phyloP scores from a whole-genome alignment of 768 basidiomycete species.

The Russula foetens region DNA sequence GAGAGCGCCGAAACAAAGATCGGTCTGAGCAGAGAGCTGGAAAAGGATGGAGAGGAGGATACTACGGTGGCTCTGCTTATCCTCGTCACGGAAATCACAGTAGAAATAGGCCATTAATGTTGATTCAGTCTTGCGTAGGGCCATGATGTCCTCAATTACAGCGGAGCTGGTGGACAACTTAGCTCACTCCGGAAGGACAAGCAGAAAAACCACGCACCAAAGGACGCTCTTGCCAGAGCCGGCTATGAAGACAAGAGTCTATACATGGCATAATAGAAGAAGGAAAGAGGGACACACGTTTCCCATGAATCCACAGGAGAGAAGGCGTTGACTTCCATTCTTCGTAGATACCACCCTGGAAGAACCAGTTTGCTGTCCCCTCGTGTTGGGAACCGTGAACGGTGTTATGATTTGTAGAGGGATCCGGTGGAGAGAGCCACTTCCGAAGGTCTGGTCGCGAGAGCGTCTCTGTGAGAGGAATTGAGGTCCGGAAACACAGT shows the following conservation, averaged over 20 bases:
- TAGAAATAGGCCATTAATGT: neutral
- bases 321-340: neutral
- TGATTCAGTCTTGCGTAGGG: neutral
- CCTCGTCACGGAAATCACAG: neutral
- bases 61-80: neutral
- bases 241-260: neutral
- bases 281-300: neutral
- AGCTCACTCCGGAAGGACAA: neutral
- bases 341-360: neutral
- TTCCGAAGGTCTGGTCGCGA: neutral
- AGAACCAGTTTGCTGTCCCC: neutral
- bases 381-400: neutral
- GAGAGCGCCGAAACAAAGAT: neutral
- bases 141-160: neutral
- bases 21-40: neutral
- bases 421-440: neutral
- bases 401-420: neutral
- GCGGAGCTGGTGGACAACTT: neutral
- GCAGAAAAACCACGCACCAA: neutral
- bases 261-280: too few species aligned
- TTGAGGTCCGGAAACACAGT: too few species aligned
- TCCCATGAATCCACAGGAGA: neutral
- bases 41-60: neutral
- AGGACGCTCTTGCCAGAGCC: neutral
- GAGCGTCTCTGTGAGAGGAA: neutral